Conservation (phyloP, 345 rosid species). For the Sisymbrium altissimum region DNA sequence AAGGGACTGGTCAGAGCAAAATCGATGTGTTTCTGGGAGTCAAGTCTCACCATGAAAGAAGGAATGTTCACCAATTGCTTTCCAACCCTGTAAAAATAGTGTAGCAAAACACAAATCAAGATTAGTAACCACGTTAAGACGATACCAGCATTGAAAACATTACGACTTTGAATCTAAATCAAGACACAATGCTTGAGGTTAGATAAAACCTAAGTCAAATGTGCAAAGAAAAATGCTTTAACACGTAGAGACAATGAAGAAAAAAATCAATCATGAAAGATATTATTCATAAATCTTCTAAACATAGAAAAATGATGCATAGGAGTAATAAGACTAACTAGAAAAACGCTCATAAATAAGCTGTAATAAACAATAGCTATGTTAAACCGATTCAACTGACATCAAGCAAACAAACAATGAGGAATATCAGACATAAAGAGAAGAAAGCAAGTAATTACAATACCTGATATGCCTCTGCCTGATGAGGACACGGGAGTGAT, state of each 20-base stretch:
- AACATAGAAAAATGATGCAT: no score
- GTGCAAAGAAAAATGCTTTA: not conserved
- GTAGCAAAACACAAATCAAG: not conserved
- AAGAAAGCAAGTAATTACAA: accelerated
- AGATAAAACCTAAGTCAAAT: no score
- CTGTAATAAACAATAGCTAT: not conserved
- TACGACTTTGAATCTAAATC: not conserved
- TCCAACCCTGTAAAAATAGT: constrained; percentile 45
- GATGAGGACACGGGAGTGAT: constrained; percentile 64
- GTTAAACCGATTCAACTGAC: no score
- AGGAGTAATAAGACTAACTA: not conserved
- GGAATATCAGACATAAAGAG: not conserved
- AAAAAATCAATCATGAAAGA: not conserved
- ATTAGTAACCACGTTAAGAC: not conserved
- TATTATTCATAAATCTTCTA: no score
- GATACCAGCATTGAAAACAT: not conserved
- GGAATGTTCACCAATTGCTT: constrained; percentile 72
- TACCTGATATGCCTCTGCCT: constrained; percentile 72
- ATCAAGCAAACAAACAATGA: not conserved
- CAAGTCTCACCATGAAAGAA: constrained; percentile 69
- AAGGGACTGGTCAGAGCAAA: constrained; percentile 68
- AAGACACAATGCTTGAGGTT: not conserved
- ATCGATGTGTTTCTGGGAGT: constrained; percentile 67
- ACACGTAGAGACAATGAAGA: not conserved
- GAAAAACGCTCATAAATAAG: not conserved